Base-by-base conservation (phyloP, 225 moss, liverwort and hornwort species). In the Polytrichum commune region DNA sequence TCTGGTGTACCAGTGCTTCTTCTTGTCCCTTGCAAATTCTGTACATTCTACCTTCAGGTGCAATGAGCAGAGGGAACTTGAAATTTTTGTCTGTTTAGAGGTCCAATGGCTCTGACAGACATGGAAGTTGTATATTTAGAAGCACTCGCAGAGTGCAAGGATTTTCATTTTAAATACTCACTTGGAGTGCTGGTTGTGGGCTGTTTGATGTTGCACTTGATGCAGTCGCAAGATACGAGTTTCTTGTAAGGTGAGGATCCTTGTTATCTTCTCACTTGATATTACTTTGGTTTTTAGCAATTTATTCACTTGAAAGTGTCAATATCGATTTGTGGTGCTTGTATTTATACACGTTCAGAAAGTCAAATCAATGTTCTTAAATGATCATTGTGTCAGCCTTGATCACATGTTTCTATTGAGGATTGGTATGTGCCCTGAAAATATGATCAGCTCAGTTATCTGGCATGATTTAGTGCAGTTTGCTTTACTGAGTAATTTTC, bases 141-240 rank as follows among this genome's bases (percentile, higher is more conserved):
- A 46, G 46, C 46, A 46, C 13, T 46, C 16, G 16, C 1, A 16
- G 46, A 46, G 46, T 46, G 13, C 0, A 3, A 46, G 13, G 13
- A 46, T 16, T 46, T 46, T 16, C 46, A 3, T 46, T 46, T 46
- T 10, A 3, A 38, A 38, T 10, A 46, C 46, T 46, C 3, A 46
- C 46, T 13, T 46, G 46, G 46, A 13, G 16, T 16, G 46, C 16
- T 46, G 46, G 46, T 46, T 46, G 46, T 13, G 46, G 46, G 16
- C 46, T 46, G 46, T 46, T 46, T 70, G 64, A 54, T 77, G 67
- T 71, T 46, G 58, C 70, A 13, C 46, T 30, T 63, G 67, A 69
- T 22, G 69, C 91, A 93, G 95, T 77, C 82, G 82, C 74, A 92
- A 91, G 77, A 70, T 88, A 69, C 88, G 95, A 75, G 75, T 91